Conservation (phyloP, 2,329 filamentous ascomycete genomes). For the Xylaria arbuscula region DNA sequence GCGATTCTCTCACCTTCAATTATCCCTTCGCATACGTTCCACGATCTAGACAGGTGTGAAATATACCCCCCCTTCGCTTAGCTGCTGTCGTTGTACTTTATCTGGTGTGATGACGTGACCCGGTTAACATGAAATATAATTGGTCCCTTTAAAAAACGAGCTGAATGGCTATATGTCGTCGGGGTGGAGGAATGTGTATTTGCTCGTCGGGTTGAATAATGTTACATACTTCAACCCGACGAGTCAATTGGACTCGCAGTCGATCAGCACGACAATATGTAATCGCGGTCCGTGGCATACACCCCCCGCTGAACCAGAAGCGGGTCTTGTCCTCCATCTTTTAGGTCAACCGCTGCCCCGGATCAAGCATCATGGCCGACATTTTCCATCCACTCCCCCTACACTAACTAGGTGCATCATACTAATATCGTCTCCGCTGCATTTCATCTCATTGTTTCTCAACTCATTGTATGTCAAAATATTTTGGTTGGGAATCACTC, state of each 20-base stretch:
- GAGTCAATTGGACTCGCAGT: background rate
- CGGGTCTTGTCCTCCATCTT: constrained; percentile 30
- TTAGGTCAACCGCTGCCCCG: constrained; percentile 1
- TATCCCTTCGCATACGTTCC: background rate
- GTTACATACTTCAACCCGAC: background rate
- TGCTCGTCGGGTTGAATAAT: background rate
- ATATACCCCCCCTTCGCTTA: background rate
- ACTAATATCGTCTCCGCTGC: background rate
- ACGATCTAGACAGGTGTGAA: background rate
- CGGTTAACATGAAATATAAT: background rate
- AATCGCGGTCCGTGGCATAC: constrained; percentile 5
- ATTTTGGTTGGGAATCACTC: too few relatives aligned
- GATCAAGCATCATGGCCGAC: constrained; percentile 14
- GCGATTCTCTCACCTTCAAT: background rate
- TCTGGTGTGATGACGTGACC: background rate
- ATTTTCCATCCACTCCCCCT: background rate
- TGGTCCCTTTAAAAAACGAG: background rate
- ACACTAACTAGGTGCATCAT: background rate
- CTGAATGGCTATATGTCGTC: background rate
- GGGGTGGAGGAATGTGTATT: background rate
- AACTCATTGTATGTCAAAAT: background rate
- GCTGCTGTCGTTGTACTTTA: background rate
- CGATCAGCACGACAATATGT: constrained; percentile 16
- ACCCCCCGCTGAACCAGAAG: constrained; percentile 11
- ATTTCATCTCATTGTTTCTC: background rate